Base-by-base conservation (phyloP, 371 early-diverging fungal genomes). In the Apophysomyces trapeziformis region DNA sequence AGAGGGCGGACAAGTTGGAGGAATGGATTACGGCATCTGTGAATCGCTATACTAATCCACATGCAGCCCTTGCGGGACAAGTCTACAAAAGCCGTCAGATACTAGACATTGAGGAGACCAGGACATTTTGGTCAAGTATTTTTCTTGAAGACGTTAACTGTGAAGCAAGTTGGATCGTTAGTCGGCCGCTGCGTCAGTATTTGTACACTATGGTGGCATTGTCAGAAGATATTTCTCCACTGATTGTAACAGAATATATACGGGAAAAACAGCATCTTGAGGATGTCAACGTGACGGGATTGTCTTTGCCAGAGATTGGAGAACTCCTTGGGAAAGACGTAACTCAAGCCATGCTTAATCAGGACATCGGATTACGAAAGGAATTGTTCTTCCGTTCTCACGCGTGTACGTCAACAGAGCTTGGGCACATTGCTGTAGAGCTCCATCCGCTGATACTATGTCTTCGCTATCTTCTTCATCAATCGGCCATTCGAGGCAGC, bases 81-180 rank as follows among this genome's bases (percentile, higher is more conserved):
- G 21, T 9, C 56, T 59, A 59, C 43, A 36, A 61, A 32, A 72
- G 79, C 47, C 75, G 85, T 36, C 76, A 82, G 44, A 64, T 84
- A 26, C 65, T 81, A 68, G 85, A 87, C 65, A 69, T 82, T 18
- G 59, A 79, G 11, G 68, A 64, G 21, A 80, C 71, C 45, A 67
- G 61, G 38, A 78, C 75, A 44, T 85, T 86, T 57, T 87, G 88
- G 88, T 73, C 81, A 37, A 74, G 76, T 11, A 71, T 85, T 0
- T 85, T 86, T 64, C 47, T 87, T 36, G 88, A 87, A 64, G 88
- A 87, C 59, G 64, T 78, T 9, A 76, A 78, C 57, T 66, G 78
- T 35, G 76, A 77, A 61, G 75, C 71, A 7, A 80, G 82, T 26
- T 85, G 86, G 85, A 32, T 74, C 32, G 70, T 78, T 1, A 83